phyloP scores from a whole-genome alignment of 768 basidiomycete species.

The Termitomyces sp. region DNA sequence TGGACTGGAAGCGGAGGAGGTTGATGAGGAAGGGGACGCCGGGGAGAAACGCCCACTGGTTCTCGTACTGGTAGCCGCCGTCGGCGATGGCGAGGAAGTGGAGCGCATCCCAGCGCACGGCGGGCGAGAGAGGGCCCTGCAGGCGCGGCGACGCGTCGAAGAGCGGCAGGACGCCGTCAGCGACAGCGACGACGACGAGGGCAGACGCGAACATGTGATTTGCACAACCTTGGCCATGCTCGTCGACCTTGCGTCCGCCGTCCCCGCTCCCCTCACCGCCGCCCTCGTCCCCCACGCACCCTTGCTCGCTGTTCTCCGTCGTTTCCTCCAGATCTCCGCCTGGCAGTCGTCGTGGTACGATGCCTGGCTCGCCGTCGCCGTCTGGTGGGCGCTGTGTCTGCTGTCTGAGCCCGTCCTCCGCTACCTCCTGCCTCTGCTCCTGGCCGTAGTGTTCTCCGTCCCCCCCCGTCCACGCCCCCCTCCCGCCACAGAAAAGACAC shows the following conservation, averaged over 20 bases:
- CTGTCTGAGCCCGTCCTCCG: slow-evolving; percentile 47
- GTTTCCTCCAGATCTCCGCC: slow-evolving; percentile 42
- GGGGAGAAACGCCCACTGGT: slow-evolving; percentile 87
- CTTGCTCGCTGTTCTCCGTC: slow-evolving; percentile 38
- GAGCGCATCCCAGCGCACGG: slow-evolving; percentile 86
- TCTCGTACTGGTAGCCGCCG: slow-evolving; percentile 59
- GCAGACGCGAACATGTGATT: slow-evolving; percentile 13
- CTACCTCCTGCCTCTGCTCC: slow-evolving; percentile 20
- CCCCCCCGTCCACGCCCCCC: slow-evolving; percentile 17
- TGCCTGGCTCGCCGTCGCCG: slow-evolving; percentile 60
- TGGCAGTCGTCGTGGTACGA: slow-evolving; percentile 62
- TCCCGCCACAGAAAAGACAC: slow-evolving; percentile 49
- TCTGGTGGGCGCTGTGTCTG: slow-evolving; percentile 79
- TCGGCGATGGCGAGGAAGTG: slow-evolving; percentile 73
- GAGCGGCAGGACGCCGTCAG: slow-evolving; percentile 25
- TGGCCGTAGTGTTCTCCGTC: slow-evolving; percentile 3
- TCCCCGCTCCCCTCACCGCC: slow-evolving; percentile 59
- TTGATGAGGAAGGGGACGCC: slow-evolving; percentile 58
- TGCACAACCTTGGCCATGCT: slow-evolving; percentile 1
- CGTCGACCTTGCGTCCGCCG: slow-evolving; percentile 48
- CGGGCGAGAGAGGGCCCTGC: slow-evolving; percentile 16
- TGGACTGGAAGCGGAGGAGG: slow-evolving; percentile 13
- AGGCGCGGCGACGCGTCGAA: slow-evolving; percentile 38
- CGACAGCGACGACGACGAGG: slow-evolving; percentile 19
- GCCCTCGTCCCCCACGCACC: slow-evolving; percentile 64